Evolutionary conservation across 371 early-diverging fungal species (phyloP), one percentile per base, ranked within the genome.

Genomic region (Syncephalastrum contaminatum): DNA sequence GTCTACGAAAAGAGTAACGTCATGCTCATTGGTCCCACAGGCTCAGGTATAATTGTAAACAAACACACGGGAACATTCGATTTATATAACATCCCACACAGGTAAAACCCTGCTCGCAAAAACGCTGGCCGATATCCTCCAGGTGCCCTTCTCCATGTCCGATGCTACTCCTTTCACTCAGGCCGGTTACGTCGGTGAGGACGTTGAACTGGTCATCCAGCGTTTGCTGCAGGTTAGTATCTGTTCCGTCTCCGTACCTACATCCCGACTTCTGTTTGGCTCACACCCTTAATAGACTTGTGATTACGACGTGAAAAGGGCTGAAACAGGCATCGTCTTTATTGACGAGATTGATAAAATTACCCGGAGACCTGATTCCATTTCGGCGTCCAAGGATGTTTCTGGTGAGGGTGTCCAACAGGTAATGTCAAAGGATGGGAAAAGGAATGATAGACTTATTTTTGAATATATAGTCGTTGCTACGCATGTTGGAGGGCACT

Each of bases 331-430:
- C 0, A 93, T 95, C 54, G 91, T 95, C 14, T 95, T 94, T 69
- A 92, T 95, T 53, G 96, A 95, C 63, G 96, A 95, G 66, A 90
- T 95, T 43, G 96, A 95, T 77, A 94, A 94, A 66, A 90, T 94
- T 42, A 83, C 93, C 1, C 74, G 88, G 57, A 71, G 89, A 61
- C 84, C 90, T 0, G 95, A 93, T 66, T 65, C 88, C 8, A 75
- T 81, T 57, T 85, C 90, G 0, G 80, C 86, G 25, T 85, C 92
- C 10, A 89, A 92, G 54, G 96, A 95, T 72, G 95, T 95, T 0
- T 91, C 93, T 12, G 96, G 96, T 53, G 95, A 95, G 70, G 96
- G 96, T 12, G 96, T 95, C 8, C 96, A 95, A 62, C 94, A 95
- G 65, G 87, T 72, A 65, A 43, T 45, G 12, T 27, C 18, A n/a